Conservation (phyloP, 352 stramenopile species). For the Phytophthora podocarpi region DNA sequence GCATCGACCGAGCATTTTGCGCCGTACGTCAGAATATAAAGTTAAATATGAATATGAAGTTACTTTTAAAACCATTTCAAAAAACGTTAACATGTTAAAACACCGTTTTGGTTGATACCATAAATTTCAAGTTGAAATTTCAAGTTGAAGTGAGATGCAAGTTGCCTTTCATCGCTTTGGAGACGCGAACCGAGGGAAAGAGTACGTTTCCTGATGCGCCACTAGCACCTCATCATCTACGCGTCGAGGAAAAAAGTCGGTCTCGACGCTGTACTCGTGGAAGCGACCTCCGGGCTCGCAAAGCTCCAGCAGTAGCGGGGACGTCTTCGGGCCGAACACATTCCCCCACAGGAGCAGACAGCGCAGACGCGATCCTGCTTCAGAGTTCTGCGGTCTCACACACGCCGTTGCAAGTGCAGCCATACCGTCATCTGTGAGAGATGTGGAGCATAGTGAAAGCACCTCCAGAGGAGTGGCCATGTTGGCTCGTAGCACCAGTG, state of each 20-base stretch:
- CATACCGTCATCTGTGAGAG: constrained; percentile 60
- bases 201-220: constrained; percentile 48
- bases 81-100: too few species aligned
- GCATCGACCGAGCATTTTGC: constrained; percentile 31
- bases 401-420: constrained; percentile 46
- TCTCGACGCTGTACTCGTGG: constrained; percentile 49
- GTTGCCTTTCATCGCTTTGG: constrained; percentile 48
- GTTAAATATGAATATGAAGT: too few species aligned
- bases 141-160: constrained; percentile 16
- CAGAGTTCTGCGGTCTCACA: constrained; percentile 34
- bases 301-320: constrained; percentile 47
- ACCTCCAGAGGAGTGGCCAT: constrained; percentile 43
- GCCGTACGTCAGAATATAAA: background rate
- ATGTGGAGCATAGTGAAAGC: constrained; percentile 62
- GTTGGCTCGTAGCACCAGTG: constrained; percentile 52
- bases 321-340: constrained; percentile 54
- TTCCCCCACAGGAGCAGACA: constrained; percentile 75
- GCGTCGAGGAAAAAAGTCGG: constrained; percentile 52
- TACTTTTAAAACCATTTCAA: too few species aligned
- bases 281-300: constrained; percentile 40
- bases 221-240: constrained; percentile 50
- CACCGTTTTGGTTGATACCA: too few species aligned
- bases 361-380: constrained; percentile 33
- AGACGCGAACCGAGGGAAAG: constrained; percentile 45
- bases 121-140: constrained; percentile 1